Evolutionary conservation across 2,329 filamentous ascomycete genomes (phyloP).

Genomic region (Fusarium armeniacum): DNA sequence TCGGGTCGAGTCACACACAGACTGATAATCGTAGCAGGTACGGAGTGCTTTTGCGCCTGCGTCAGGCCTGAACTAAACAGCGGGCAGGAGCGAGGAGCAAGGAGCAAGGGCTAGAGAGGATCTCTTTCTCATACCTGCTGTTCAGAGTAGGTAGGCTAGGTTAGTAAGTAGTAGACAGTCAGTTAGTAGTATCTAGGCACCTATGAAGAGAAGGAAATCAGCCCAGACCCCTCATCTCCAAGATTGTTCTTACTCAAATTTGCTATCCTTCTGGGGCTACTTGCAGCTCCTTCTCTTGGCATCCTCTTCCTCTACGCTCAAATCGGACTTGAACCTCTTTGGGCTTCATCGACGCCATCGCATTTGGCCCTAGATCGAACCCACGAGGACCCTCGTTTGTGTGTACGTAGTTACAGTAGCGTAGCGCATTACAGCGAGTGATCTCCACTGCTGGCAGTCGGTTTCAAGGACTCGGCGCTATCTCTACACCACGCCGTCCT

Average conservation of each 20-base stretch:
- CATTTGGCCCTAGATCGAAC: slow-evolving; percentile 44
- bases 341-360: slow-evolving; percentile 44
- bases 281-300: slow-evolving; percentile 39
- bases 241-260: slow-evolving; percentile 30
- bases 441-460: slow-evolving; percentile 22
- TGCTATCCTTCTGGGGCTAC: slow-evolving; percentile 29
- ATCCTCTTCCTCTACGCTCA: slow-evolving; percentile 25
- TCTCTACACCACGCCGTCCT: slow-evolving; percentile 42
- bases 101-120: slow-evolving; percentile 14
- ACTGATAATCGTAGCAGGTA: slow-evolving; percentile 19
- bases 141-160: not conserved
- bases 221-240: slow-evolving; percentile 38
- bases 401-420: not conserved
- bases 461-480: slow-evolving; percentile 36
- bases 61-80: slow-evolving; percentile 31
- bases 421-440: slow-evolving; percentile 21
- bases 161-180: too few species aligned
- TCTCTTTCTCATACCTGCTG: not conserved
- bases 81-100: slow-evolving; percentile 5
- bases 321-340: slow-evolving; percentile 36
- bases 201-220: slow-evolving; percentile 13
- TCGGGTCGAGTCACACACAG: slow-evolving; percentile 18
- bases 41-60: slow-evolving; percentile 7
- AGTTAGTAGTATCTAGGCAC: not conserved
- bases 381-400: slow-evolving; percentile 31